Evolutionary conservation across 2,329 filamentous ascomycete species (phyloP).

Genomic region (Fusarium sp.): DNA sequence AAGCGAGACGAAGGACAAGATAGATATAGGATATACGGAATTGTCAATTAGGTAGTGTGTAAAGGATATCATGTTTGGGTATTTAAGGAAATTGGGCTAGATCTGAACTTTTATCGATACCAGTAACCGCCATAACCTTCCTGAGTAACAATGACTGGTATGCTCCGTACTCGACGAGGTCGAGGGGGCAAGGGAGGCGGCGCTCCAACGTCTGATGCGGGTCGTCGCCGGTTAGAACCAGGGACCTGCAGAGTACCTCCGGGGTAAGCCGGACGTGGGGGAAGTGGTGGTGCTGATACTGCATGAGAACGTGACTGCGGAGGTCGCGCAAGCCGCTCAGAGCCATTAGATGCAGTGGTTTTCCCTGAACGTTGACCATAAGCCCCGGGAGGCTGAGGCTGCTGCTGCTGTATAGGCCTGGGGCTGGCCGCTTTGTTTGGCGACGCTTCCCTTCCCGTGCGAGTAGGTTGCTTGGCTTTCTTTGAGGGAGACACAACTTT

Average conservation of each 20-base stretch:
- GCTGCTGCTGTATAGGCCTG: constrained; percentile 4
- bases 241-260: constrained; percentile 22
- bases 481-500: constrained; percentile 24
- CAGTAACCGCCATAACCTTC: constrained; percentile 40
- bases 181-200: constrained; percentile 45
- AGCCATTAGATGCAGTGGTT: constrained; percentile 2
- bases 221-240: constrained; percentile 15
- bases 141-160: constrained; percentile 49
- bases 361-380: constrained; percentile 14
- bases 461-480: constrained; percentile 29
- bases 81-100: constrained; percentile 30
- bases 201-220: constrained; percentile 41
- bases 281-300: constrained; percentile 24
- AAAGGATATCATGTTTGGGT: constrained; percentile 20
- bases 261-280: constrained; percentile 28
- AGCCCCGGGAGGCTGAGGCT: constrained; percentile 5
- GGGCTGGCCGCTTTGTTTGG: constrained; percentile 32
- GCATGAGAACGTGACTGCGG: constrained; percentile 14
- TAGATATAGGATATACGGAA: constrained; percentile 21
- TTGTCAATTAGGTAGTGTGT: constrained; percentile 27
- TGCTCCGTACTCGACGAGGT: constrained; percentile 43
- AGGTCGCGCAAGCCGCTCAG: constrained; percentile 12
- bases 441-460: constrained; percentile 40
- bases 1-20: background rate
- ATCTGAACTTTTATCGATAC: constrained; percentile 35